Base-by-base conservation (phyloP, 108 stramenopile species). In the Craspedostauros australis region DNA sequence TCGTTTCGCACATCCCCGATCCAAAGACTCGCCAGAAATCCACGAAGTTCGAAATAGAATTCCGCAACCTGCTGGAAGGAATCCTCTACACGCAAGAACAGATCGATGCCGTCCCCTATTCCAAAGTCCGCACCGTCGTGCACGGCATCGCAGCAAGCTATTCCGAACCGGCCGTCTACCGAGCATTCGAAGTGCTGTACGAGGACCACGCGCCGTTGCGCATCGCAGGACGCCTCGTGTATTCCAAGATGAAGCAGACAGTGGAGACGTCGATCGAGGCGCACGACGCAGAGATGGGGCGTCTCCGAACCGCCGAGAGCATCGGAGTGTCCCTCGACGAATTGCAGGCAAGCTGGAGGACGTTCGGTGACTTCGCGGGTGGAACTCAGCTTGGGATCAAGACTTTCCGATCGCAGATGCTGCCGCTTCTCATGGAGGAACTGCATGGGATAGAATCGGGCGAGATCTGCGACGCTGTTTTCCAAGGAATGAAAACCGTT, bases 141-240 rank as follows among this genome's bases (percentile, higher is more conserved):
- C 68, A 77, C 38, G 89, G 89, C 26, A 76, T 86, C 9, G 57
- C 60, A 29, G 75, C 80, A 3, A 80, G 77, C 24, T 70, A 82
- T 23, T 32, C 64, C 36, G 82, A 82, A 58, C 78, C 73, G 0
- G 63, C 64, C 5, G 83, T 91, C 12, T 67, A 79, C 25, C 71
- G 77, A 32, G 77, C 89, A 2, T 91, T 91, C 64, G 68, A 81
- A 33, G 70, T 91, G 3, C 45, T 91, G 21, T 91, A 81, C 67
- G 80, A 91, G 55, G 89, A 91, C 54, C 70, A 72, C 19, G 21
- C 67, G 16, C 89, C 89, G 12, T 58, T 91, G 29, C 62, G 89
- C 51, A n/a, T 91, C 15, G 85, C 85, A 0, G 89, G 84, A 26
- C 46, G 89, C 27, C 46, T 79, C 26, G 74, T 91, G 2, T 77